phyloP scores from a whole-genome alignment of 768 basidiomycete genomes.

The Auricularia heimuer region DNA sequence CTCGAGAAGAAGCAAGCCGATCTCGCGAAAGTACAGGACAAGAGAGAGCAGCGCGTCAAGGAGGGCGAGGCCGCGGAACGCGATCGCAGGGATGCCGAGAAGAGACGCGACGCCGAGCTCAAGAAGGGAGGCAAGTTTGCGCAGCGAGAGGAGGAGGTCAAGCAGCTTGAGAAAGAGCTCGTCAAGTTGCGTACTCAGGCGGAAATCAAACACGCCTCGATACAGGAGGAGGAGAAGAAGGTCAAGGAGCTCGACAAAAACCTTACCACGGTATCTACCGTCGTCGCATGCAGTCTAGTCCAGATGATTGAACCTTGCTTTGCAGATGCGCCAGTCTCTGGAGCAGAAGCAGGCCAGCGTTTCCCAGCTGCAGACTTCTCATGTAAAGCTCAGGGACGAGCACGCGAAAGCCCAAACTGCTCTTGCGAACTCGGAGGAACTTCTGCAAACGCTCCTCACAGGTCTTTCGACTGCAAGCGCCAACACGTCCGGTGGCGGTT shows the following conservation, averaged over 20 bases:
- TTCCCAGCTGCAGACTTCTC: constrained; percentile 40
- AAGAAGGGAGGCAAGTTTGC: constrained; percentile 89
- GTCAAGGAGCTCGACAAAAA: constrained; percentile 43
- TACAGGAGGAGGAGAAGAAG: constrained; percentile 68
- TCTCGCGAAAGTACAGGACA: constrained; percentile 34
- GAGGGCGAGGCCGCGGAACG: constrained; percentile 60
- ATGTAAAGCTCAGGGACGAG: constrained; percentile 56
- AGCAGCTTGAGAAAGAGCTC: constrained; percentile 65
- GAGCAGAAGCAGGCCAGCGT: constrained; percentile 54
- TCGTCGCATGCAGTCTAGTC: not conserved
- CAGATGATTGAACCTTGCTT: not conserved
- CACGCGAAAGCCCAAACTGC: constrained; percentile 51
- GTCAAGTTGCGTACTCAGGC: constrained; percentile 78
- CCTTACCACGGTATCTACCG: constrained; percentile 45
- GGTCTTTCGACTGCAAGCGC: constrained; percentile 68
- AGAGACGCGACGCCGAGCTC: constrained; percentile 76
- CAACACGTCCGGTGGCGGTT: constrained; percentile 61
- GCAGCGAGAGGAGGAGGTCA: constrained; percentile 71
- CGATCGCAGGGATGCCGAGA: constrained; percentile 53
- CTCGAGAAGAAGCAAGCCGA: constrained; percentile 42
- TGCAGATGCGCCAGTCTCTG: constrained; percentile 49
- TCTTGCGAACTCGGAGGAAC: constrained; percentile 71
- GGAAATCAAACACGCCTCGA: constrained; percentile 65
- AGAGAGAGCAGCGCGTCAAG: constrained; percentile 38
- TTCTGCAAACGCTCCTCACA: constrained; percentile 90